Percentiles rank a stretch among this genome's conserved stretches.
These are phyloP conservation scores for Rhodomyrtus tomentosa DNA, from an alignment of 345 rosid genomes.

Conservation along the genomic window DNA sequence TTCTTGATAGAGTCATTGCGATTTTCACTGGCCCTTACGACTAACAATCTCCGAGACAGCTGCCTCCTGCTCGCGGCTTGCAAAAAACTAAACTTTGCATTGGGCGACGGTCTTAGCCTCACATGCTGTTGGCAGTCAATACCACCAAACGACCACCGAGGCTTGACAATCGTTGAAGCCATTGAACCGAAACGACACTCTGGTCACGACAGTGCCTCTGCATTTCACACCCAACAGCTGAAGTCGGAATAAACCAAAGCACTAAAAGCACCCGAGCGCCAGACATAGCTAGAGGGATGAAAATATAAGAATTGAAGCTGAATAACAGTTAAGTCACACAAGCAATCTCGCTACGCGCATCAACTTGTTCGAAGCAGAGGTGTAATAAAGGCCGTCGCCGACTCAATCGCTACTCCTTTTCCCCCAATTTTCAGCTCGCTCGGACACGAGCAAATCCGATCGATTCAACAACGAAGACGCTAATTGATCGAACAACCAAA, in stretches of 20 bases:
- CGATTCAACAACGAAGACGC: neutral
- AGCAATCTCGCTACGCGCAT: neutral
- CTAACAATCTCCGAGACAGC: neutral
- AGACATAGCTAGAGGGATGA: neutral
- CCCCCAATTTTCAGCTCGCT: neutral
- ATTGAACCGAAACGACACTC: neutral
- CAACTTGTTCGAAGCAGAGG: neutral
- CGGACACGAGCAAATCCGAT: neutral
- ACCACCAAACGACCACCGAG: neutral
- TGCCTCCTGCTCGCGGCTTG: neutral
- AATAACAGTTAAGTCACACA: neutral
- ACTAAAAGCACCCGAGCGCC: no score
- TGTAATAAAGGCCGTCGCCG: neutral
- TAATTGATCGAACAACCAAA: neutral
- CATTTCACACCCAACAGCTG: neutral
- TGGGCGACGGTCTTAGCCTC: neutral
- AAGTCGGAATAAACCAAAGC: neutral
- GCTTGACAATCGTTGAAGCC: neutral
- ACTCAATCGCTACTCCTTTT: neutral
- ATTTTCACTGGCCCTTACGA: slow-evolving; percentile 30
- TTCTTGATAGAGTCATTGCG: slow-evolving; percentile 28
- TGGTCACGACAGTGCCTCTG: neutral
- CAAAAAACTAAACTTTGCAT: neutral
- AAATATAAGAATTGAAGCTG: neutral
- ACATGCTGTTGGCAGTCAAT: neutral